These are phyloP conservation scores for Xanthoparmelia taractica DNA, from an alignment of 495 filamentous ascomycete species.

Conservation along the genomic window DNA sequence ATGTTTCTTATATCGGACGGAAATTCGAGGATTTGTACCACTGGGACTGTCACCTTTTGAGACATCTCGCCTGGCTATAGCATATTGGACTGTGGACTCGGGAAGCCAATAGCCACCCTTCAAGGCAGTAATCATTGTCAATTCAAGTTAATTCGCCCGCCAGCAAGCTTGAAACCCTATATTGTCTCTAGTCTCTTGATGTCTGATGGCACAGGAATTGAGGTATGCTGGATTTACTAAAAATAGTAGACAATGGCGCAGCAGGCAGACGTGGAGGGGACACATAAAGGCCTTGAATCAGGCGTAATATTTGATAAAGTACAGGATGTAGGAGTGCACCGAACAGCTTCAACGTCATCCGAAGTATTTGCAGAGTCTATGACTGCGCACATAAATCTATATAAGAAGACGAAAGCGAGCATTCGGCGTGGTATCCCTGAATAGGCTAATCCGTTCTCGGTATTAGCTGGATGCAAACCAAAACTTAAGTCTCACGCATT, in stretches of 20 bases:
- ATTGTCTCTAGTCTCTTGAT: neutral
- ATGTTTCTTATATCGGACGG: too few relatives aligned
- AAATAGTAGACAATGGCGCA: slow-evolving; percentile 2
- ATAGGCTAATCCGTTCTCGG: neutral
- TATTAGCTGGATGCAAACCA: neutral
- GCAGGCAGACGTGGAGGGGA: neutral
- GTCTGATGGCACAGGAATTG: neutral
- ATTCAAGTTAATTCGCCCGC: neutral
- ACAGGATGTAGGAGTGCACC: neutral
- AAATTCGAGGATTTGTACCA: too few relatives aligned
- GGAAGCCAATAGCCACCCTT: neutral
- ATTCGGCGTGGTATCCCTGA: neutral
- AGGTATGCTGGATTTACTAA: neutral
- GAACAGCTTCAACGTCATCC: neutral
- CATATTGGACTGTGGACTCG: neutral
- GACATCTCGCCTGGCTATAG: neutral
- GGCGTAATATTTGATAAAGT: neutral
- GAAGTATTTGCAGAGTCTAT: neutral
- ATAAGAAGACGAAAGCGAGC: neutral
- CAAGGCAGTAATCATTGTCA: neutral
- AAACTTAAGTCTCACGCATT: neutral
- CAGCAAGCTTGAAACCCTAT: neutral
- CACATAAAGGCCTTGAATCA: neutral
- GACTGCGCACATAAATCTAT: neutral
- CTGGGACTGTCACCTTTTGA: neutral